Conservation (phyloP, 768 basidiomycete genomes). For the Gymnopilus dilepis region DNA sequence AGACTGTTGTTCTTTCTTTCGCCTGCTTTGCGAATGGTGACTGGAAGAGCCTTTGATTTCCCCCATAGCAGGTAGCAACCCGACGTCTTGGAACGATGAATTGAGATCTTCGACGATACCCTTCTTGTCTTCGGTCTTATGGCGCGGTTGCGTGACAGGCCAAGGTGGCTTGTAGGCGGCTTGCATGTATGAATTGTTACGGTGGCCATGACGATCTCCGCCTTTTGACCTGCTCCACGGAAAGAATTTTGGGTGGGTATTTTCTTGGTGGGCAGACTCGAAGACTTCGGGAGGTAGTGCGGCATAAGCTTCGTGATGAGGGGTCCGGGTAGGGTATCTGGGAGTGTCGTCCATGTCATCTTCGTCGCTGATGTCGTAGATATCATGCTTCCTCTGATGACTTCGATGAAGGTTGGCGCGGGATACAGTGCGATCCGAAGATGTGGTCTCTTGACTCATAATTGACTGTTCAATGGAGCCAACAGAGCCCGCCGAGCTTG, state of each 20-base stretch:
- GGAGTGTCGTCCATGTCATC: slow-evolving; percentile 35
- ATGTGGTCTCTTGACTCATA: slow-evolving; percentile 24
- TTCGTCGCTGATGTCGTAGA: slow-evolving; percentile 36
- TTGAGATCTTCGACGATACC: slow-evolving; percentile 73
- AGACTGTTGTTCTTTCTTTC: slow-evolving; percentile 22
- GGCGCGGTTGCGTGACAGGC: slow-evolving; percentile 67
- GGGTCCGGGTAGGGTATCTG: slow-evolving; percentile 50
- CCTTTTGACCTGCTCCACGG: slow-evolving; percentile 29
- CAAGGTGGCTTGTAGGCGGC: slow-evolving; percentile 53
- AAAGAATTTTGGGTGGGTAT: slow-evolving; percentile 31
- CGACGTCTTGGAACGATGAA: slow-evolving; percentile 81
- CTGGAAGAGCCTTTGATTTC: slow-evolving; percentile 30
- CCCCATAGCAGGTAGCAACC: slow-evolving; percentile 65
- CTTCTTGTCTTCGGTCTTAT: slow-evolving; percentile 70
- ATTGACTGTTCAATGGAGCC: slow-evolving; percentile 25
- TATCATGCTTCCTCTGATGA: slow-evolving; percentile 32
- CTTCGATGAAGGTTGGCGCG: slow-evolving; percentile 14
- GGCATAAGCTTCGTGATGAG: slow-evolving; percentile 67
- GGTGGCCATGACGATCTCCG: slow-evolving; percentile 24
- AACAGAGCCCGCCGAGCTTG: slow-evolving; percentile 15
- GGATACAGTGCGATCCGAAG: slow-evolving; percentile 29
- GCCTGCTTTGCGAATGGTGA: slow-evolving; percentile 25
- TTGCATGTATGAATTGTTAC: slow-evolving; percentile 25
- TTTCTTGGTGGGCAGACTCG: slow-evolving; percentile 43
- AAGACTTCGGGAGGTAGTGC: slow-evolving; percentile 60